Percentiles rank a stretch among this genome's conserved stretches.
These are phyloP conservation scores for Diplodia mutila DNA, from an alignment of 2,329 filamentous ascomycete genomes.

Conservation along the genomic window DNA sequence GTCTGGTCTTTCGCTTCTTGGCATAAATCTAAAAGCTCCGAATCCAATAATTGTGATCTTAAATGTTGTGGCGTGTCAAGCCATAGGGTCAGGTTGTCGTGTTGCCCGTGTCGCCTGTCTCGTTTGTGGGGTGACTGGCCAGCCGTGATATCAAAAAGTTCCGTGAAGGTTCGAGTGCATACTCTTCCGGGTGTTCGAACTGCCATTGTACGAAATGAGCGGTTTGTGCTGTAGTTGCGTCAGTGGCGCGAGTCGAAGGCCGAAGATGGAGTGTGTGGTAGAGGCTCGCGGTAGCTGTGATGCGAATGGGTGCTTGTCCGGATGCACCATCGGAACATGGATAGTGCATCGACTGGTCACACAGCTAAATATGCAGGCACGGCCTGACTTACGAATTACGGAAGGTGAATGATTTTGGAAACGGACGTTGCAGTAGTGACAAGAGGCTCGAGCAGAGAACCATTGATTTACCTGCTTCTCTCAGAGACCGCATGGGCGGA, in stretches of 20 bases:
- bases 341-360: not conserved
- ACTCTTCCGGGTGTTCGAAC: not conserved
- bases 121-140: not conserved
- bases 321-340: not conserved
- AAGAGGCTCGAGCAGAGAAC: not conserved
- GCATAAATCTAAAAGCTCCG: not conserved
- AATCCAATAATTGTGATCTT: not conserved
- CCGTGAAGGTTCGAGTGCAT: not conserved
- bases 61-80: not conserved
- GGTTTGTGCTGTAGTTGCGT: not conserved
- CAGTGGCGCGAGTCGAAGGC: not conserved
- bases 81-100: not conserved
- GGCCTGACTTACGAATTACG: conserved; percentile 5
- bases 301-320: not conserved
- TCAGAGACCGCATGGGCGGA: not conserved
- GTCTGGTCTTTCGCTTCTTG: not conserved
- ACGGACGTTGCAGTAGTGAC: not conserved
- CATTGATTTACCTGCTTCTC: not conserved
- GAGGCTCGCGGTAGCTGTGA: not conserved
- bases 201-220: not conserved
- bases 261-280: not conserved
- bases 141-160: not conserved
- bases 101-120: not conserved
- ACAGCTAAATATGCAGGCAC: not conserved
- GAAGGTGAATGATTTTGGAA: conserved; percentile 1